phyloP scores from a whole-genome alignment of 306 rosid species.

The Abrus pulchellus region DNA sequence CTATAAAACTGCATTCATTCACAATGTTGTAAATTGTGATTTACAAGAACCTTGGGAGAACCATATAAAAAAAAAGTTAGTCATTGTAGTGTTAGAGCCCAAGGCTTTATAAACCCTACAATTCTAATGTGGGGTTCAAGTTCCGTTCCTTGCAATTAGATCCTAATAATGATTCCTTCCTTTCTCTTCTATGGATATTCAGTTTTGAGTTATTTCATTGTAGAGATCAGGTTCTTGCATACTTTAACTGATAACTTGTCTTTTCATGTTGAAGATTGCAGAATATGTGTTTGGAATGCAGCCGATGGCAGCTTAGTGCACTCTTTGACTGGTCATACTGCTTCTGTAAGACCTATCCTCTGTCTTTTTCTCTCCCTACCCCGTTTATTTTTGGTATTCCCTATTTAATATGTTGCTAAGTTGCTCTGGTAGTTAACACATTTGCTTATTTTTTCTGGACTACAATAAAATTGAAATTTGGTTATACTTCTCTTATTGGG shows the following conservation, averaged over 20 bases:
- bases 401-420: conserved; percentile 30
- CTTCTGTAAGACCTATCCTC: conserved; percentile 61
- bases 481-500: conserved; percentile 16
- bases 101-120: no score
- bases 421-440: conserved; percentile 13
- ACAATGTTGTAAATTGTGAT: conserved; percentile 1
- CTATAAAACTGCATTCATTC: conserved; percentile 41
- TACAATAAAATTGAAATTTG: conserved; percentile 25
- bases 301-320: conserved; percentile 96
- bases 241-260: conserved; percentile 44
- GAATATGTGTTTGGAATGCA: conserved; percentile 97
- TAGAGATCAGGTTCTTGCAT: conserved; percentile 17
- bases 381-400: neutral
- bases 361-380: neutral
- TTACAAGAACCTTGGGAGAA: no score
- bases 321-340: conserved; percentile 90
- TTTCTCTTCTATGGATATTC: conserved; percentile 34
- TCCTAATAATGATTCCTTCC: neutral
- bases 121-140: no score
- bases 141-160: no score
- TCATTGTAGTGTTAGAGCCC: no score
- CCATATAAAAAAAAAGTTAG: no score
- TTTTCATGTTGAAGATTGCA: conserved; percentile 73
- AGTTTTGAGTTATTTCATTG: conserved; percentile 33
- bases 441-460: neutral